phyloP scores from a whole-genome alignment of 2,329 filamentous ascomycete genomes.

The Hymenoscyphus scutula region DNA sequence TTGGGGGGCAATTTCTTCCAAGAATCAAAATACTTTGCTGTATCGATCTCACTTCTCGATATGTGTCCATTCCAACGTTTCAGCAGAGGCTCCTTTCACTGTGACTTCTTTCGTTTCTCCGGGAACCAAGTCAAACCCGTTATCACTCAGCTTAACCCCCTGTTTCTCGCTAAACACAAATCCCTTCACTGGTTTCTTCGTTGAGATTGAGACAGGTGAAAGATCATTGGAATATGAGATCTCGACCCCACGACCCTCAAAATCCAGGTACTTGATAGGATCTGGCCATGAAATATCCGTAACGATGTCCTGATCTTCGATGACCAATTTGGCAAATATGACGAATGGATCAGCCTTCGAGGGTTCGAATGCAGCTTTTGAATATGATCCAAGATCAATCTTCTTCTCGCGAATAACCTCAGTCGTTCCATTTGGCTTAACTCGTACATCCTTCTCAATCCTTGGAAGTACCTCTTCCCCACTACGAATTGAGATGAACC shows the following conservation, averaged over 20 bases:
- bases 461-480: neutral
- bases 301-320: neutral
- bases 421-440: neutral
- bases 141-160: neutral
- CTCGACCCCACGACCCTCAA: neutral
- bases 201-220: neutral
- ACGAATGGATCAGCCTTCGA: neutral
- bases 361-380: neutral
- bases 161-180: conserved; percentile 1
- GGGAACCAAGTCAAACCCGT: neutral
- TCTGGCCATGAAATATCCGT: conserved; percentile 7
- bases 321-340: neutral
- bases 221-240: neutral
- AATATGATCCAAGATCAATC: neutral
- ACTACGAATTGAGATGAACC: neutral
- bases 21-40: neutral
- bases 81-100: neutral
- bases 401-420: neutral
- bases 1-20: too few species aligned
- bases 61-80: neutral
- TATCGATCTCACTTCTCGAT: neutral
- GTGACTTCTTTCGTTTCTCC: conserved; percentile 1
- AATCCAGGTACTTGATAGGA: conserved; percentile 1
- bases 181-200: neutral
- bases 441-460: neutral